A percentile compares a stretch with the other conserved stretches of the same genome.
Evolutionary conservation across 2,329 filamentous ascomycete species (phyloP).

Genomic region (Phialophora expanda): DNA sequence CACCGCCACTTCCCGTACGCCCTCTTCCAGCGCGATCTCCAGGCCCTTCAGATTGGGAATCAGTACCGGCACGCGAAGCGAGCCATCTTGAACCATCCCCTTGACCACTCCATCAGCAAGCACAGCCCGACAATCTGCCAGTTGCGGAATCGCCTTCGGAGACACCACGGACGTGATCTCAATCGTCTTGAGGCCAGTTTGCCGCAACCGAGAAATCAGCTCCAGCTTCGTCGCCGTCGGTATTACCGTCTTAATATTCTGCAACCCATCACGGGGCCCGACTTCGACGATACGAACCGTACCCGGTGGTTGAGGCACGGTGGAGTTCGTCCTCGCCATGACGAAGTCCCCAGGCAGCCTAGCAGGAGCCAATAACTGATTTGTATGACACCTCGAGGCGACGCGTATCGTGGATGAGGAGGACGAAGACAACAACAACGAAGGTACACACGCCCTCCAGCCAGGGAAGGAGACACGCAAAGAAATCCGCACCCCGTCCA

Average conservation of each 20-base stretch:
- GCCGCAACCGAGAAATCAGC: constrained; percentile 70
- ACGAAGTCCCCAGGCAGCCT: neutral
- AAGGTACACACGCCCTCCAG: neutral
- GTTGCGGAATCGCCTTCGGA: constrained; percentile 84
- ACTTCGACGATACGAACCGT: constrained; percentile 75
- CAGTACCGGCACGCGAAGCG: constrained; percentile 47
- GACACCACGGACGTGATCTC: constrained; percentile 83
- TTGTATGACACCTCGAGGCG: neutral
- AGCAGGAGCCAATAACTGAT: neutral
- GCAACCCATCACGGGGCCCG: constrained; percentile 81
- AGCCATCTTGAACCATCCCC: neutral
- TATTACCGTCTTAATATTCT: constrained; percentile 78
- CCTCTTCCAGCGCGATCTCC: constrained; percentile 61
- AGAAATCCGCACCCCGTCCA: neutral
- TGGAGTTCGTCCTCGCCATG: neutral
- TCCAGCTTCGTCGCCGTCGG: constrained; percentile 75
- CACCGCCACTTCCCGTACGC: constrained; percentile 49
- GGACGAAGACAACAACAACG: neutral
- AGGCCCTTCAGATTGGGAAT: constrained; percentile 51
- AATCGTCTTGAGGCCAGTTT: constrained; percentile 73
- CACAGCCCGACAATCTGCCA: constrained; percentile 49
- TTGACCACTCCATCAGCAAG: constrained; percentile 20
- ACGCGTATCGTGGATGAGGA: neutral
- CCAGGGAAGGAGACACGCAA: neutral
- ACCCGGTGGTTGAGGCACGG: neutral